Base-by-base conservation (phyloP, 805 yeast genomes). In the Isabelozyma heimii region DNA sequence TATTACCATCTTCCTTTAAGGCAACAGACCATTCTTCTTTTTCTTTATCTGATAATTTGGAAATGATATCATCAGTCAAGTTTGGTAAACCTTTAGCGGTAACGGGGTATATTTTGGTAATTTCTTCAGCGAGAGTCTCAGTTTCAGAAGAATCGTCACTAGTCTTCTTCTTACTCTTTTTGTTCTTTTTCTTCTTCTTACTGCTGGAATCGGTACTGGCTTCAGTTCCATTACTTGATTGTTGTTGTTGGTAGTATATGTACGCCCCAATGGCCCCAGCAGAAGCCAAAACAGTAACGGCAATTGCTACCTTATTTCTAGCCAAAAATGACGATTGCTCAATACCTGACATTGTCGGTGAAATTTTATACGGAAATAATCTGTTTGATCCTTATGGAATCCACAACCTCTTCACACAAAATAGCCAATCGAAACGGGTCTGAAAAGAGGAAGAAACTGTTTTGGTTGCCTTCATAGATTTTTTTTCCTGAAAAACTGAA, bases 1-100 rank as follows among this genome's bases (percentile, higher is more conserved):
- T 77, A 69, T 94, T 94, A 61, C 99, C 99, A 48, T 87, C 91
- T 60, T 85, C 92, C 72, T 94, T 94, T 71, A 92, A 80, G 40
- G 85, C 83, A 46, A 81, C 66, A 5, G 97, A 89, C 78, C 85
- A 79, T 44, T 75, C 73, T 40, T 80, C 85, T 67, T 76, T 84
- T 56, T 82, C 81, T 53, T 72, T 77, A 4, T 64, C 74, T 7
- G 81, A 60, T 52, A 87, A 75, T 3, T 60, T 55, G 9, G 69
- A 62, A 20, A 84, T 69, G 44, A 63, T 61, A 37, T 73, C 85
- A 26, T 72, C 75, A 38, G 77, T 69, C 41, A 87, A 60, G 15
- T 70, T 73, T 5, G 92, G 92, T 52, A 82, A 73, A 2, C 90
- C 89, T 26, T 66, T 57, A 16, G 77, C 50, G 54, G 75, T 74